Percentiles rank a stretch among this genome's conserved stretches.
phyloP scores from a whole-genome alignment of 2,329 filamentous ascomycete species.

The Onygenales sp. region DNA sequence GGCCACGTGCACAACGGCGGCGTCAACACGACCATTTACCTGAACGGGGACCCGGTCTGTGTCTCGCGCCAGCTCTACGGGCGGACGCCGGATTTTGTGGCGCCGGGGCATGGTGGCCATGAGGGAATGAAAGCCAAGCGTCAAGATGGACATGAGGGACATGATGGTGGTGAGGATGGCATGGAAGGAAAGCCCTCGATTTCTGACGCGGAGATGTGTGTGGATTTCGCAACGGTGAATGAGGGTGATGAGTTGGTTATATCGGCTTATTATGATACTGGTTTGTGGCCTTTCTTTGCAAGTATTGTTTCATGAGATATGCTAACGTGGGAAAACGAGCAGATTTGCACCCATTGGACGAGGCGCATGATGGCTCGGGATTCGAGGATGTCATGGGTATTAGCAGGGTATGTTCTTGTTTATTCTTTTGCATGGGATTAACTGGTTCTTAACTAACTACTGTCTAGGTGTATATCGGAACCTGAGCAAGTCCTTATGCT shows the following conservation, averaged over 20 bases:
- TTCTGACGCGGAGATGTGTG: neutral
- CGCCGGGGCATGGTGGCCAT: neutral
- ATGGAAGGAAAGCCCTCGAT: neutral
- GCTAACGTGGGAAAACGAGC: no score
- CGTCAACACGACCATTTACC: constrained; percentile 1
- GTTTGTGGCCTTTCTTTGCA: neutral
- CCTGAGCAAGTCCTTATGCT: neutral
- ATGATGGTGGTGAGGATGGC: neutral
- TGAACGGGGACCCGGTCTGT: constrained; percentile 1
- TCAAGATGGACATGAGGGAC: neutral
- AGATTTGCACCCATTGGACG: neutral
- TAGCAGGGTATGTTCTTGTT: neutral
- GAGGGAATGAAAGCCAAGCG: neutral
- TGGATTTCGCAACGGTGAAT: neutral
- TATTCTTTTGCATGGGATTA: neutral
- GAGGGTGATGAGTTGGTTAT: constrained; percentile 1
- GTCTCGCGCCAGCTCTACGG: neutral
- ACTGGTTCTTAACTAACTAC: neutral
- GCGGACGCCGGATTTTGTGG: neutral
- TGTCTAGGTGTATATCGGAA: constrained; percentile 3
- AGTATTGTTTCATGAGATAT: neutral
- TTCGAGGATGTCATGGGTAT: constrained; percentile 3
- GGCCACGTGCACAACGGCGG: constrained; percentile 2
- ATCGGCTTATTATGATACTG: constrained; percentile 1
- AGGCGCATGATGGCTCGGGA: neutral